Evolutionary conservation across 73 alveolate species (phyloP), one percentile per base, ranked within the genome.

Genomic region (Paramecium primaurelia): DNA sequence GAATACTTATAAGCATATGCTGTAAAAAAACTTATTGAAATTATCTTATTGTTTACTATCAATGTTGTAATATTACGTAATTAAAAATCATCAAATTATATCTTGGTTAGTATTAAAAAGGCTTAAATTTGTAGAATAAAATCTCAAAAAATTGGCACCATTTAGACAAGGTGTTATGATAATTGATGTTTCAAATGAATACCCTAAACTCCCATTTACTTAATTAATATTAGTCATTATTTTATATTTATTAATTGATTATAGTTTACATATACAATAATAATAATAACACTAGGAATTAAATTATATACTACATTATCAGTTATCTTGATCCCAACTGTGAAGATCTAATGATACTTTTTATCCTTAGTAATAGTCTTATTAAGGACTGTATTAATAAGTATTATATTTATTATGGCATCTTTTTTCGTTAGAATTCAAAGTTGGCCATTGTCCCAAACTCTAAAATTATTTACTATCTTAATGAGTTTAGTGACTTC

Each of bases 371-470:
- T 32, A 64, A 20, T 12, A 64, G 26, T 64, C 84, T 28, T 64
- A 64, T 64, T 64, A 32, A 14, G 84, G 84, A 64, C 84, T 64
- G 28, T 73, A 73, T 73, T 73, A 73, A 73, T 73, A 37, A 30
- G 87, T 73, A 73, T 73, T 73, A 14, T 73, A 73, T 73, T 73
- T 73, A 73, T 37, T 40, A 37, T 73, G 87, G 32, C 59, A 37
- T 16, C 58, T 34, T 37, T 73, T 73, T n/a, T 73, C 87, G 18
- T 73, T 40, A 34, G 58, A 73, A 73, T 38, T 73, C 38, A 36
- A 73, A 18, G 4, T 54, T 16, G 87, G 59, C 87, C 87, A 73
- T 37, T 40, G 40, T 14, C 87, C 87, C 16, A 73, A 26, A 38
- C 87, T 73, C 47, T 73, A 73, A 73, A 73, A 73, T 73, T 73